phyloP scores from a whole-genome alignment of 768 basidiomycete species.

The Daedaleopsis nitida region DNA sequence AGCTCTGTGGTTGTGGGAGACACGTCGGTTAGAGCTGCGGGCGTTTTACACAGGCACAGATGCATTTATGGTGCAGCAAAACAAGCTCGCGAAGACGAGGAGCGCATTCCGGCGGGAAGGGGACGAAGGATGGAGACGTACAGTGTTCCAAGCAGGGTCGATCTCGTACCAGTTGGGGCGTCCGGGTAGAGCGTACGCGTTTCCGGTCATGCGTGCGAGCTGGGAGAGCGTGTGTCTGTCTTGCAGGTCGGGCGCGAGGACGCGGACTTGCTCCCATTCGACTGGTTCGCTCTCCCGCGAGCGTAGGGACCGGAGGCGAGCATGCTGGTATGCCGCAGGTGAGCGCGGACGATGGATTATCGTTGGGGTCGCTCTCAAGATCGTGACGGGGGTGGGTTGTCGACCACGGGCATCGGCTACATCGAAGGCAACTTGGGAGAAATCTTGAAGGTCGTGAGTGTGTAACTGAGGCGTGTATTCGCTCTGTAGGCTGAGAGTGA shows the following conservation, averaged over 20 bases:
- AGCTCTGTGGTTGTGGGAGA: slow-evolving; percentile 52
- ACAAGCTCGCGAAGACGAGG: slow-evolving; percentile 6
- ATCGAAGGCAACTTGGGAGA: slow-evolving; percentile 12
- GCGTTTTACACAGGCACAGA: background rate
- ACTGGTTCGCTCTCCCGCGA: slow-evolving; percentile 51
- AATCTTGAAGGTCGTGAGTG: slow-evolving; percentile 1
- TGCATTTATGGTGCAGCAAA: background rate
- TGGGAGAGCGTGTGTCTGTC: slow-evolving; percentile 80
- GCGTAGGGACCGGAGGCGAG: slow-evolving; percentile 53
- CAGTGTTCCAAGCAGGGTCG: slow-evolving; percentile 70
- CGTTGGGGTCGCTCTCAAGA: slow-evolving; percentile 52
- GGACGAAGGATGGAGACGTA: slow-evolving; percentile 11
- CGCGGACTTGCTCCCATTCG: slow-evolving; percentile 68
- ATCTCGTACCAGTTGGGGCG: slow-evolving; percentile 81
- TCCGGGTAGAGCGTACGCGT: slow-evolving; percentile 82
- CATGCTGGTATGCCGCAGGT: slow-evolving; percentile 49
- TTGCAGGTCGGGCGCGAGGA: slow-evolving; percentile 75
- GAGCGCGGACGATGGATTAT: slow-evolving; percentile 64
- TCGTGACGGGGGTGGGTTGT: slow-evolving; percentile 8
- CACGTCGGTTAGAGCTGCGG: background rate
- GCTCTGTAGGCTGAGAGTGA: slow-evolving; percentile 15
- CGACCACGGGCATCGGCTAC: background rate
- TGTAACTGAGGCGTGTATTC: slow-evolving; percentile 5
- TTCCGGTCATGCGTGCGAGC: slow-evolving; percentile 84
- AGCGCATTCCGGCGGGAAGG: background rate